A percentile compares a stretch with the other conserved stretches of the same genome.
phyloP scores from a whole-genome alignment of 2,329 filamentous ascomycete genomes.

The Didymella pinodella region DNA sequence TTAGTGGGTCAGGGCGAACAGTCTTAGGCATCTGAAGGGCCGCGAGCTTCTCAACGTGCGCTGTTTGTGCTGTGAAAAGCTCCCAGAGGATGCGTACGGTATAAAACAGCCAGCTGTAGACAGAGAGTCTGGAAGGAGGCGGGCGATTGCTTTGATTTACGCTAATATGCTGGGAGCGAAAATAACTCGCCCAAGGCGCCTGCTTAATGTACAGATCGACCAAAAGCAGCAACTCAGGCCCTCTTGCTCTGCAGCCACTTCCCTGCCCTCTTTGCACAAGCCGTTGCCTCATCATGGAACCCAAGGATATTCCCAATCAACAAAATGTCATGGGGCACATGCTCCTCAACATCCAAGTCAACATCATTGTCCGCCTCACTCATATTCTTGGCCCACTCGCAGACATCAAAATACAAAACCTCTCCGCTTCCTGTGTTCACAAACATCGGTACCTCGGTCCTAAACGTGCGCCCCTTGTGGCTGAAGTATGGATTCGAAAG shows the following conservation, averaged over 20 bases:
- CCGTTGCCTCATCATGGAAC: slow-evolving; percentile 52
- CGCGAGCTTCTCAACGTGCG: too few relatives aligned
- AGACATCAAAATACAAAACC: slow-evolving; percentile 53
- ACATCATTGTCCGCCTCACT: slow-evolving; percentile 52
- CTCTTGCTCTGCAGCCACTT: slow-evolving; percentile 43
- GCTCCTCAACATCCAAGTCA: slow-evolving; percentile 52
- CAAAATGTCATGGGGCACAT: slow-evolving; percentile 58
- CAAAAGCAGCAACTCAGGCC: not conserved
- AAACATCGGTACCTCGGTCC: slow-evolving; percentile 52
- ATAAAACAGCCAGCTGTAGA: too few relatives aligned
- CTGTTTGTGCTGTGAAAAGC: too few relatives aligned
- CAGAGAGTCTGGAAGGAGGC: too few relatives aligned
- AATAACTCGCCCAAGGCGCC: too few relatives aligned
- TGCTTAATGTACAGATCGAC: too few relatives aligned
- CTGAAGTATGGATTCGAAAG: slow-evolving; percentile 50
- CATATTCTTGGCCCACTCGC: slow-evolving; percentile 51
- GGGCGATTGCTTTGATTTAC: too few relatives aligned
- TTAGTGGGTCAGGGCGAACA: too few relatives aligned
- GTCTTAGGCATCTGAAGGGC: too few relatives aligned
- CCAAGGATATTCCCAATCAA: slow-evolving; percentile 53
- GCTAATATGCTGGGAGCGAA: too few relatives aligned
- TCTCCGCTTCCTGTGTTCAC: slow-evolving; percentile 54
- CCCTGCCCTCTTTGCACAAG: slow-evolving; percentile 49
- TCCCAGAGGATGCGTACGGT: too few relatives aligned
- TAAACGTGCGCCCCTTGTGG: slow-evolving; percentile 51